phyloP scores from a whole-genome alignment of 139 green algal species.

The Helicosporidium sp. region DNA sequence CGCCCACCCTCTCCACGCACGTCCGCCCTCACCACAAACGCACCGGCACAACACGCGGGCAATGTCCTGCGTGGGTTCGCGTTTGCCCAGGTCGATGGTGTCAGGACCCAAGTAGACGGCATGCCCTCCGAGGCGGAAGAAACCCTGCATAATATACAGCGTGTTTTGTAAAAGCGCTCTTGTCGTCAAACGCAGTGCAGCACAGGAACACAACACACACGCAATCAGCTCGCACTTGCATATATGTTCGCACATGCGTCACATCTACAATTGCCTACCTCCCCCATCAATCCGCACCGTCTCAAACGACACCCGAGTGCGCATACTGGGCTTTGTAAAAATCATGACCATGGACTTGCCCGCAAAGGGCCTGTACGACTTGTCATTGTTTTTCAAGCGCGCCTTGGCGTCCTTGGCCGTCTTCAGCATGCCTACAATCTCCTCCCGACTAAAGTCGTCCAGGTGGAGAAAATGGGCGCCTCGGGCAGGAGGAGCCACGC shows the following conservation, averaged over 20 bases:
- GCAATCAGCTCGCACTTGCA: not conserved
- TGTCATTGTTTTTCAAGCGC: conserved; percentile 52
- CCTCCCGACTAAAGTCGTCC: conserved; percentile 78
- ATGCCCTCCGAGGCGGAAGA: conserved; percentile 77
- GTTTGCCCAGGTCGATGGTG: conserved; percentile 86
- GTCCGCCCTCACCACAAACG: not conserved
- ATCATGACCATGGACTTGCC: conserved; percentile 93
- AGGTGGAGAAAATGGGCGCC: conserved; percentile 49
- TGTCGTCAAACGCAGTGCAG: no score
- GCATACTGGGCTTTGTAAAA: conserved; percentile 93
- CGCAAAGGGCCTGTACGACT: conserved; percentile 71
- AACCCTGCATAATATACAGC: conserved; percentile 70
- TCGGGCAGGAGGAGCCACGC: conserved; percentile 3
- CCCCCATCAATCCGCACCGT: conserved; percentile 36
- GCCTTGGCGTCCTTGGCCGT: conserved; percentile 58
- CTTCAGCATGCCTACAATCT: conserved; percentile 69
- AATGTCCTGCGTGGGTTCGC: conserved; percentile 88
- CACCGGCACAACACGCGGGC: conserved; percentile 56
- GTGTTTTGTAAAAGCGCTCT: no score
- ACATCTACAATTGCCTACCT: not conserved
- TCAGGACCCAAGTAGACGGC: conserved; percentile 87
- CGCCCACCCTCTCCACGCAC: not conserved
- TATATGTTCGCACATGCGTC: not conserved
- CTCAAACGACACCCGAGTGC: conserved; percentile 93
- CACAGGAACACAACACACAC: not conserved